Evolutionary conservation across 129 eudicot species (phyloP).

Genomic region (Flaveria brownii): DNA sequence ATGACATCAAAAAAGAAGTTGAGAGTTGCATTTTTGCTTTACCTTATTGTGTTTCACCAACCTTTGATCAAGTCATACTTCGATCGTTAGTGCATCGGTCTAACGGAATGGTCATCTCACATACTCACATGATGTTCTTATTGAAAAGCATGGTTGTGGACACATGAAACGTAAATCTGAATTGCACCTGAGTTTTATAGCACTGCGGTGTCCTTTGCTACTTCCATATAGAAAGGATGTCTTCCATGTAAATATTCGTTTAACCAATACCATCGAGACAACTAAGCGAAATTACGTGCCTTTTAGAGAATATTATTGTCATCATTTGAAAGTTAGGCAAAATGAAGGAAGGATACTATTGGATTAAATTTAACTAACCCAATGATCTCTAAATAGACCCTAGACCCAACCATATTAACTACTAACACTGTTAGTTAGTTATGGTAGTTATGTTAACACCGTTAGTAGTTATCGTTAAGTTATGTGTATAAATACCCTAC

Average conservation of each 20-base stretch:
- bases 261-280: background rate
- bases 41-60: background rate
- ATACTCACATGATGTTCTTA: no score
- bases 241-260: background rate
- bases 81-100: no score
- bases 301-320: background rate
- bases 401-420: no score
- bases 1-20: slow-evolving; percentile 28
- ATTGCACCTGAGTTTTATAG: slow-evolving; percentile 1
- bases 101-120: no score
- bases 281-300: background rate
- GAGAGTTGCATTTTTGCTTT: slow-evolving; percentile 33
- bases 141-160: no score
- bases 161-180: background rate
- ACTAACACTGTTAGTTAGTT: no score
- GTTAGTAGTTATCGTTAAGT: no score
- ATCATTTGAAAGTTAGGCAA: background rate
- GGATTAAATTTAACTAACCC: no score
- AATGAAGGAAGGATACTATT: background rate
- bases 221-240: background rate
- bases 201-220: background rate
- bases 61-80: background rate
- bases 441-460: no score
- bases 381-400: no score
- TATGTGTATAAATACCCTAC: no score